phyloP scores from a whole-genome alignment of 148 eudicot species.

The Camellia lanceoleosa region DNA sequence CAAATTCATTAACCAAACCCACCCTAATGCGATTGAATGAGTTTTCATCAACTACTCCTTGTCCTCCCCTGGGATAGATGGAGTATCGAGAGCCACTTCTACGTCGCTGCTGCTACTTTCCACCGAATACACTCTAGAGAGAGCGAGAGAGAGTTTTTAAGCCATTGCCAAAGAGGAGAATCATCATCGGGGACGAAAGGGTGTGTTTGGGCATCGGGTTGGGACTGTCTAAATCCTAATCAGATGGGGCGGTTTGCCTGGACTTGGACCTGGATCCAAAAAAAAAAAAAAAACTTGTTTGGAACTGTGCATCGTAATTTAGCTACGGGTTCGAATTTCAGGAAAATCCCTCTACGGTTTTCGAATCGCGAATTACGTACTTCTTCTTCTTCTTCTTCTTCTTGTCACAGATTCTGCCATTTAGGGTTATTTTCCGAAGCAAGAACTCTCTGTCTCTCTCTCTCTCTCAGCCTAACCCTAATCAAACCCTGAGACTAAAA shows the following conservation, averaged over 20 bases:
- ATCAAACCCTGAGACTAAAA: neutral
- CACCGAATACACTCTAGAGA: neutral
- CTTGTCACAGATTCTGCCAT: too few relatives aligned
- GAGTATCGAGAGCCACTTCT: too few relatives aligned
- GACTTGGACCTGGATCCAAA: too few relatives aligned
- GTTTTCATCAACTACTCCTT: too few relatives aligned
- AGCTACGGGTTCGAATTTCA: neutral
- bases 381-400: too few relatives aligned
- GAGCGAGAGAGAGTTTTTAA: neutral
- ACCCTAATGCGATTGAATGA: too few relatives aligned
- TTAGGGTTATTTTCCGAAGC: neutral
- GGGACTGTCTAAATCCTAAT: neutral
- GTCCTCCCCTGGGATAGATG: too few relatives aligned
- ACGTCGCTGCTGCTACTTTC: conserved; percentile 39
- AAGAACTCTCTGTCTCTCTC: neutral
- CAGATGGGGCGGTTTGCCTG: neutral
- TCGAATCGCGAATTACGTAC: neutral
- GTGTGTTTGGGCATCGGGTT: neutral
- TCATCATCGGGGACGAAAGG: too few relatives aligned
- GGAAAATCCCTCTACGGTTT: neutral
- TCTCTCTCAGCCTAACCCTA: neutral
- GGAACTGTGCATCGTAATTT: too few relatives aligned
- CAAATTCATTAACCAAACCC: too few relatives aligned
- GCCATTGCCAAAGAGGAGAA: too few relatives aligned
- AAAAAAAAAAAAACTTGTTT: too few relatives aligned